Percentiles rank a stretch among this genome's conserved stretches.
Evolutionary conservation across 495 filamentous ascomycete genomes (phyloP).

Genomic region (Mytilinidion resinicola): DNA sequence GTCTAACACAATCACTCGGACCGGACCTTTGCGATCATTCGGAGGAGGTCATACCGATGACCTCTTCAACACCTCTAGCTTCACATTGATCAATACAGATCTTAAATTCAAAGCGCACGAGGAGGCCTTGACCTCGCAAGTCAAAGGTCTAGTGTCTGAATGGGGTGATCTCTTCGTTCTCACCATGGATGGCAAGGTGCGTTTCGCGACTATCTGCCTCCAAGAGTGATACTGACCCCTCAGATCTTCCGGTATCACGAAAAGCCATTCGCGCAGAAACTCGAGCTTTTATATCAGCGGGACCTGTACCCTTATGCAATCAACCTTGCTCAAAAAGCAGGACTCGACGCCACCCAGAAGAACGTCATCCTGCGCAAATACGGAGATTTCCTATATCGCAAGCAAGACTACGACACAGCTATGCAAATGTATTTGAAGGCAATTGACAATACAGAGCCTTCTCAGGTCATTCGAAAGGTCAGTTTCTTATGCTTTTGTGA

Average conservation of each 20-base stretch:
- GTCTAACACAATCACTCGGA: constrained; percentile 46
- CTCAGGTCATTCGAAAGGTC: constrained; percentile 87
- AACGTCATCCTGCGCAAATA: constrained; percentile 91
- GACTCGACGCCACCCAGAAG: constrained; percentile 68
- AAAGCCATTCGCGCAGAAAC: constrained; percentile 79
- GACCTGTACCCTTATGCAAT: constrained; percentile 90
- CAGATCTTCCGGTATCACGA: constrained; percentile 88
- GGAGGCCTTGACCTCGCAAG: constrained; percentile 70
- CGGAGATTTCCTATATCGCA: constrained; percentile 93
- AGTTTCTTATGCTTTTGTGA: constrained; percentile 5
- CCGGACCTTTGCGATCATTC: constrained; percentile 55
- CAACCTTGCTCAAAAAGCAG: constrained; percentile 84
- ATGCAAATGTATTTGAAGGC: constrained; percentile 98
- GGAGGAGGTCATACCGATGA: constrained; percentile 58
- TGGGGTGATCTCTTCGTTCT: constrained; percentile 90
- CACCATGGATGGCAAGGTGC: constrained; percentile 82
- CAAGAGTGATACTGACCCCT: not conserved
- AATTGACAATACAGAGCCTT: constrained; percentile 90
- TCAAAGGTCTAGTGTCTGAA: constrained; percentile 72
- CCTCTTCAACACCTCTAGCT: constrained; percentile 73
- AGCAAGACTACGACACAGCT: constrained; percentile 87
- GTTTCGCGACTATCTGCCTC: constrained; percentile 9
- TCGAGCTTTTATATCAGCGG: constrained; percentile 89
- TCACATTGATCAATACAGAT: constrained; percentile 84
- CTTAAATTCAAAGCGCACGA: constrained; percentile 86